Base-by-base conservation (phyloP, 2,329 filamentous ascomycete genomes). In the Fusarium brevicatenulatum region DNA sequence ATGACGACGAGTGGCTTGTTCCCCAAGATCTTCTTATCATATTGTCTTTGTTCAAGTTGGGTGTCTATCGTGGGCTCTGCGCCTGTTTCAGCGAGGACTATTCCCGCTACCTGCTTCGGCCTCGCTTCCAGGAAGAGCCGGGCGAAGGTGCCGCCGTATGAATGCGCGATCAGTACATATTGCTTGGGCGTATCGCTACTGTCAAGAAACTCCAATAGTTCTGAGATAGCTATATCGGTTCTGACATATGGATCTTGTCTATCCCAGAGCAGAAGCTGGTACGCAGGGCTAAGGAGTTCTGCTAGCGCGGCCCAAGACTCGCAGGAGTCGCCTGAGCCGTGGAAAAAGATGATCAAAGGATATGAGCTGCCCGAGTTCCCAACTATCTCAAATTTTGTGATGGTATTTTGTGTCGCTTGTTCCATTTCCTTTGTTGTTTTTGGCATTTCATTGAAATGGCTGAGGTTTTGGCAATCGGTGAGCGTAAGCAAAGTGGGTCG, bases 51-150 rank as follows among this genome's bases (percentile, higher is more conserved):
- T 28, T 75, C 74, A 3, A 70, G 36, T 49, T 25, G 11, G 1
- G 58, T 19, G 11, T 63, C 70, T 49, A 72, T 50, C 16, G 46
- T 71, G 11, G 74, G 73, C 36, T 76, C 74, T 23, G 76, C 74
- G 9, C 74, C 74, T 2, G 74, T 76, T 23, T 76, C 74, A 4
- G 63, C 74, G 9, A 76, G 72, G 5, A 76, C 65, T 62, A 76
- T 66, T 10, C 74, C 74, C 2, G 68, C 72, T 8, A 76, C 63
- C 13, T 72, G 49, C 6, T 55, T 23, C 13, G 50, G 64, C 19
- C 59, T 62, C 12, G 52, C 55, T 18, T 76, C 70, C 2, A 76
- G 61, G 30, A 72, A 76, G 1, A 66, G 43, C 18, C 71, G 57
- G 7, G 66, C 69, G 23, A 76, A 74, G 3, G 66, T 74, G 15